Conservation (phyloP, 495 filamentous ascomycete genomes). For the Neurospora terricola region DNA sequence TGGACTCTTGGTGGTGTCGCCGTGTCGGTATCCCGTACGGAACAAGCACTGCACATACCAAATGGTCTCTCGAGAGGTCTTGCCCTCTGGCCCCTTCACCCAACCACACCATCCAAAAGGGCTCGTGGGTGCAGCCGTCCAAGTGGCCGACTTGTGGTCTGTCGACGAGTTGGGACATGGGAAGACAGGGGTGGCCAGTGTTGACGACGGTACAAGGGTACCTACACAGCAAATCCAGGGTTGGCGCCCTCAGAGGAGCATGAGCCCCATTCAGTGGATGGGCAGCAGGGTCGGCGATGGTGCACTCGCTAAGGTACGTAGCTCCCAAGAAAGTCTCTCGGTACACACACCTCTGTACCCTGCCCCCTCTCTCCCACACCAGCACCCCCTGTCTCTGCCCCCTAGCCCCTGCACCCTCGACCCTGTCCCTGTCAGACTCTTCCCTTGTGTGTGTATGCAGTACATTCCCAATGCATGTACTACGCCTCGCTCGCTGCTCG, state of each 20-base stretch:
- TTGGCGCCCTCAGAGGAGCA: background rate
- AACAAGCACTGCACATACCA: background rate
- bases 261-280: background rate
- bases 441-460: background rate
- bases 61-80: background rate
- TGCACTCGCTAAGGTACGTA: background rate
- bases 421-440: constrained; percentile 7
- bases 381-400: background rate
- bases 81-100: background rate
- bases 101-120: background rate
- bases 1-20: background rate
- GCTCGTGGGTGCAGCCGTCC: background rate
- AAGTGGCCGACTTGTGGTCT: background rate
- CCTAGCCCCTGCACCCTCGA: constrained; percentile 7
- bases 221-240: background rate
- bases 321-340: background rate
- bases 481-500: constrained; percentile 17
- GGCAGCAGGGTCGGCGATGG: background rate
- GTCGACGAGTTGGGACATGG: background rate
- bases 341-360: background rate
- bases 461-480: constrained; percentile 20
- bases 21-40: background rate
- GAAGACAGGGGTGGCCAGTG: background rate
- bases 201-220: background rate
- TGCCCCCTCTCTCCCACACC: background rate